These are phyloP conservation scores for Starmerella apis DNA, from an alignment of 805 yeast species.

Conservation along the genomic window DNA sequence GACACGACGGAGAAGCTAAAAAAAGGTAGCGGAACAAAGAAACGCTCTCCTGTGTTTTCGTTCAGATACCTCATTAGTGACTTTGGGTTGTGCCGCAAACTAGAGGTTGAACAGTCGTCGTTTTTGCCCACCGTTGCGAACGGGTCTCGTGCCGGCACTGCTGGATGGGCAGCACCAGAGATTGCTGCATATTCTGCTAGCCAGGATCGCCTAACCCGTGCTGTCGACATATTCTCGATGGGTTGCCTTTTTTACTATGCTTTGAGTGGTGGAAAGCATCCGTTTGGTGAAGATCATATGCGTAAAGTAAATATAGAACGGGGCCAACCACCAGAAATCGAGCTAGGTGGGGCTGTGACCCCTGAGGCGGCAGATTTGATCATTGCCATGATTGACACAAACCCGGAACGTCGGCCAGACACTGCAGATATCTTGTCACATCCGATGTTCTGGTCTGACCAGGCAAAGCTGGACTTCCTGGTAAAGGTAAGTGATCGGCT, in stretches of 20 bases:
- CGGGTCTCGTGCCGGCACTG: constrained; percentile 76
- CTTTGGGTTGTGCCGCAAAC: constrained; percentile 86
- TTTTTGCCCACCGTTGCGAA: constrained; percentile 59
- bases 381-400: constrained; percentile 52
- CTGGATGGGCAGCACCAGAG: constrained; percentile 99
- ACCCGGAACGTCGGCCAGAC: constrained; percentile 63
- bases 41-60: constrained; percentile 6
- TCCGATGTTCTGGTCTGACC: constrained; percentile 77
- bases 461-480: constrained; percentile 69
- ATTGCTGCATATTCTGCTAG: constrained; percentile 12
- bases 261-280: constrained; percentile 74
- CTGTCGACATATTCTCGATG: constrained; percentile 85
- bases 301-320: constrained; percentile 82
- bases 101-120: constrained; percentile 86
- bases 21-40: constrained; percentile 5
- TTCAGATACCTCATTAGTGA: constrained; percentile 73
- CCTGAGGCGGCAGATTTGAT: constrained; percentile 67
- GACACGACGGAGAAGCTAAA: constrained; percentile 12
- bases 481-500: constrained; percentile 83
- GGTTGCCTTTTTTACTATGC: constrained; percentile 92
- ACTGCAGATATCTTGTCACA: constrained; percentile 61
- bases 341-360: constrained; percentile 34
- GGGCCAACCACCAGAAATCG: constrained; percentile 44
- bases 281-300: constrained; percentile 84
- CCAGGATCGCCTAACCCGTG: constrained; percentile 54